A percentile compares a stretch with the other conserved stretches of the same genome.
Evolutionary conservation across 2,329 filamentous ascomycete genomes (phyloP).

Genomic region (Elsinoe perseae): DNA sequence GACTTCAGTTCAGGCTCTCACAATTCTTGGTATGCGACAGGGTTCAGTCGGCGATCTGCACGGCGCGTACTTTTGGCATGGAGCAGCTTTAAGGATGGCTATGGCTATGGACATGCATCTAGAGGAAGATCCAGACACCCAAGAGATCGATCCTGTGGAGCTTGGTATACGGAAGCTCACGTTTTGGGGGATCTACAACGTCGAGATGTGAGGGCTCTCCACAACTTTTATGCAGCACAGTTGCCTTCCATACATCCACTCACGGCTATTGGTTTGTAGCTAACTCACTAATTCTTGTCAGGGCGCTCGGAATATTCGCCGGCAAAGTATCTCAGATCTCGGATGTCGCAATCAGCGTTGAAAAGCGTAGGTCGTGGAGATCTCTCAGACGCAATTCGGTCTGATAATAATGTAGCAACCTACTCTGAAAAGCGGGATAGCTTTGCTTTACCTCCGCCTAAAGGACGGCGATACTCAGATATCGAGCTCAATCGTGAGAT

Average conservation of each 20-base stretch:
- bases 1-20: slow-evolving; percentile 66
- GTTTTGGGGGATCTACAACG: slow-evolving; percentile 47
- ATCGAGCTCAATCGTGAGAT: slow-evolving; percentile 4
- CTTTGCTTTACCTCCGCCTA: not conserved
- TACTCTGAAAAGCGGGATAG: slow-evolving; percentile 9
- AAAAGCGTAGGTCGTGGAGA: not conserved
- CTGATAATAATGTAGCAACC: not conserved
- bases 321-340: slow-evolving; percentile 2
- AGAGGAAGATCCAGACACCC: slow-evolving; percentile 25
- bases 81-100: slow-evolving; percentile 63
- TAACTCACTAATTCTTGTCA: not conserved
- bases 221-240: not conserved
- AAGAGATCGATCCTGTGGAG: slow-evolving; percentile 34
- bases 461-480: not conserved
- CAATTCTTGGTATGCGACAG: slow-evolving; percentile 68
- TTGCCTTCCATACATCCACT: not conserved
- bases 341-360: not conserved
- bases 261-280: too few relatives aligned
- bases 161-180: slow-evolving; percentile 44
- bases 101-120: slow-evolving; percentile 64
- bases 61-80: slow-evolving; percentile 64
- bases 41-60: slow-evolving; percentile 61
- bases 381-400: not conserved
- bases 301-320: not conserved
- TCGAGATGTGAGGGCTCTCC: slow-evolving; percentile 37